A percentile compares a stretch with the other conserved stretches of the same genome.
These are phyloP conservation scores for Wickerhamiella vanderwaltii DNA, from an alignment of 805 yeast genomes.

Conservation along the genomic window DNA sequence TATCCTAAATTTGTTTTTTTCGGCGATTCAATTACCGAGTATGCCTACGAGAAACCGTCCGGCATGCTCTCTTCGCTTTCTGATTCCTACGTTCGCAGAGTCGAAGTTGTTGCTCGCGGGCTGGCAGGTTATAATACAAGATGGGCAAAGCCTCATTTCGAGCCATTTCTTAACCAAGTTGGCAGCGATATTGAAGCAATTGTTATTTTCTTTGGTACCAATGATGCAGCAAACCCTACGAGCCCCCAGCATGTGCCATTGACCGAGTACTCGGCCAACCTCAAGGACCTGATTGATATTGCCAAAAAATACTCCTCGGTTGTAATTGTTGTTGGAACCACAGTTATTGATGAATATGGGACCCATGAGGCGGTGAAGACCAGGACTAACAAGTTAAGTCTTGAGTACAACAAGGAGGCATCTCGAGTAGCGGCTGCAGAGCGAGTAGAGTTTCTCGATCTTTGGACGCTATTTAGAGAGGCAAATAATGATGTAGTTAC, in stretches of 20 bases:
- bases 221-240: conserved; percentile 43
- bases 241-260: conserved; percentile 42
- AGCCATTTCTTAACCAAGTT: conserved; percentile 22
- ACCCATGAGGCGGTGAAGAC: conserved; percentile 31
- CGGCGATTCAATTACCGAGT: conserved; percentile 64
- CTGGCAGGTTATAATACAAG: conserved; percentile 63
- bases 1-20: conserved; percentile 38
- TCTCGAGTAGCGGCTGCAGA: conserved; percentile 34
- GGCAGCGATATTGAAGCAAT: conserved; percentile 25
- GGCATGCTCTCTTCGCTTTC: conserved; percentile 41
- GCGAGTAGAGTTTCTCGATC: conserved; percentile 47
- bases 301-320: conserved; percentile 35
- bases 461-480: conserved; percentile 36
- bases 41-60: conserved; percentile 31
- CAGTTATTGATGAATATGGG: conserved; percentile 31
- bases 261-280: conserved; percentile 39
- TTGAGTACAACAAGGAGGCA: conserved; percentile 41
- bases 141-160: conserved; percentile 41
- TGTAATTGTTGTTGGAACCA: conserved; percentile 53
- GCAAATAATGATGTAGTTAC: conserved; percentile 33
- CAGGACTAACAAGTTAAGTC: conserved; percentile 37
- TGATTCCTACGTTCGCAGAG: conserved; percentile 37
- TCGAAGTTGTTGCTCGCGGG: conserved; percentile 66
- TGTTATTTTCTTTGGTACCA: conserved; percentile 68
- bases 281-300: conserved; percentile 32